Conservation (phyloP, 208 protist genomes). For the Leishmania amazonensis region DNA sequence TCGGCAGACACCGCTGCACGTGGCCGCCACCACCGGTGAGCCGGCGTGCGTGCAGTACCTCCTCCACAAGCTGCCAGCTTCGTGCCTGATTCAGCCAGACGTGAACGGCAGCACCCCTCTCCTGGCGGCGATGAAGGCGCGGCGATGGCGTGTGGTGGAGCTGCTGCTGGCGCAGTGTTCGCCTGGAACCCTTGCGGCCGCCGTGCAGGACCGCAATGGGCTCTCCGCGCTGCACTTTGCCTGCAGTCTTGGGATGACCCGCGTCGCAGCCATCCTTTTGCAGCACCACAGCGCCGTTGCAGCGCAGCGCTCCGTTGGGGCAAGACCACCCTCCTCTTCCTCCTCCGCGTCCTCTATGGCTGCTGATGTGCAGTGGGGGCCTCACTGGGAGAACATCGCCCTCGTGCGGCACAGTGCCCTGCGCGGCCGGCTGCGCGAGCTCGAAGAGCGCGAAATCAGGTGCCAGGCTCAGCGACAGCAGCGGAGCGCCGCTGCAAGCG, state of each 20-base stretch:
- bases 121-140: constrained; percentile 53
- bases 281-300: constrained; percentile 59
- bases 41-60: constrained; percentile 54
- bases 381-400: constrained; percentile 34
- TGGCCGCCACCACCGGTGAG: constrained; percentile 54
- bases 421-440: constrained; percentile 17
- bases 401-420: constrained; percentile 27
- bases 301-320: constrained; percentile 1
- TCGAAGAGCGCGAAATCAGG: constrained; percentile 21
- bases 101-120: constrained; percentile 75
- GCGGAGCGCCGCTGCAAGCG: background rate
- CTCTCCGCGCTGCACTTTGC: constrained; percentile 64
- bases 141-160: constrained; percentile 48
- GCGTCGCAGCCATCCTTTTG: constrained; percentile 47
- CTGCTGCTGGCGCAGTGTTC: constrained; percentile 49
- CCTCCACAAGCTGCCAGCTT: constrained; percentile 30
- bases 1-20: constrained; percentile 72
- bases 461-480: constrained; percentile 18
- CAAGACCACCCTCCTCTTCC: background rate
- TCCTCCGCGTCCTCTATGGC: background rate
- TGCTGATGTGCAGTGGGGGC: constrained; percentile 18
- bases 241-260: constrained; percentile 50
- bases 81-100: constrained; percentile 41
- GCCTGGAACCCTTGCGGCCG: constrained; percentile 40
- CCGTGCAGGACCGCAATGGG: constrained; percentile 48